Evolutionary conservation across 768 basidiomycete species (phyloP).

Genomic region (Amanita fuliginea): DNA sequence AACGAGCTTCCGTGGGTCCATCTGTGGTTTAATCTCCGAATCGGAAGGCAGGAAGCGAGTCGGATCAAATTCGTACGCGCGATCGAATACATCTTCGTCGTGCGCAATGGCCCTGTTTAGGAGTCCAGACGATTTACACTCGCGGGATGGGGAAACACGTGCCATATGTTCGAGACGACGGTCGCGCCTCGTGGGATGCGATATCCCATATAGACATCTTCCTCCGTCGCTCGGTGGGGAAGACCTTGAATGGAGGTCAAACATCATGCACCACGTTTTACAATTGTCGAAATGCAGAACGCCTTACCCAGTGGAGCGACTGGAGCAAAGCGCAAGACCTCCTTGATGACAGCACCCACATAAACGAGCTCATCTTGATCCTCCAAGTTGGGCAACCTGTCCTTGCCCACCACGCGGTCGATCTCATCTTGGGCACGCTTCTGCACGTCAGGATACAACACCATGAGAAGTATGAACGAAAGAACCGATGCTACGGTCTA

Average conservation of each 20-base stretch:
- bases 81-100: constrained; percentile 1
- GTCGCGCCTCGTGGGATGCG: constrained; percentile 11
- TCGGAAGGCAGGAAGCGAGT: constrained; percentile 3
- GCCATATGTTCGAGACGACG: constrained; percentile 13
- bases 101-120: constrained; percentile 1
- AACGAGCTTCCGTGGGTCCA: constrained; percentile 4
- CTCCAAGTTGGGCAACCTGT: constrained; percentile 15
- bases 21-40: neutral
- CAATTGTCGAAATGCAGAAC: neutral
- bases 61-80: constrained; percentile 3
- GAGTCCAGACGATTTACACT: neutral
- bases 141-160: neutral
- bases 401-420: constrained; percentile 15
- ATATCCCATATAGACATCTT: constrained; percentile 12
- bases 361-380: constrained; percentile 15
- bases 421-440: constrained; percentile 23
- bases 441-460: constrained; percentile 25
- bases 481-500: constrained; percentile 24
- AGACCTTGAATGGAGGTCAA: constrained; percentile 7
- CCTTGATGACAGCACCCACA: constrained; percentile 10
- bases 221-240: constrained; percentile 9
- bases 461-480: constrained; percentile 28
- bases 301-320: constrained; percentile 11
- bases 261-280: neutral
- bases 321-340: constrained; percentile 10